phyloP scores from a whole-genome alignment of 1,139 yeast species.

The Diutina pseudorugosa region DNA sequence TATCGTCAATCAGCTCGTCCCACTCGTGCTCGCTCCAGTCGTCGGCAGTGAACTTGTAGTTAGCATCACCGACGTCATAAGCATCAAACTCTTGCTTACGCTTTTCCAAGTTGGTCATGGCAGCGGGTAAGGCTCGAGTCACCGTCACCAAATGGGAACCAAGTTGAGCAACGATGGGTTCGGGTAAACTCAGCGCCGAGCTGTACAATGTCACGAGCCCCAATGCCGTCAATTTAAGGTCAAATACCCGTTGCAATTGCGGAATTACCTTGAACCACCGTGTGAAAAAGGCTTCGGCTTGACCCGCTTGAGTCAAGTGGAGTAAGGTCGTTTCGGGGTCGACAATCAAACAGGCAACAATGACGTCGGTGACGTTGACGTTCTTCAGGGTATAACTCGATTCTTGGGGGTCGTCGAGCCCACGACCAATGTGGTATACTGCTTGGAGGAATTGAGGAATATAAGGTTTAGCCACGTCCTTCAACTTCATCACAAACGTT shows the following conservation, averaged over 20 bases:
- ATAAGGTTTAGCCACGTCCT: slow-evolving; percentile 24
- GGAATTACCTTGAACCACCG: slow-evolving; percentile 57
- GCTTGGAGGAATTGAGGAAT: slow-evolving; percentile 27
- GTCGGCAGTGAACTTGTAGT: slow-evolving; percentile 6
- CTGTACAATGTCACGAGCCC: slow-evolving; percentile 43
- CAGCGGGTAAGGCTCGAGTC: slow-evolving; percentile 54
- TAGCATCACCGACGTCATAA: slow-evolving; percentile 13
- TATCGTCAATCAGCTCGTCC: slow-evolving; percentile 13
- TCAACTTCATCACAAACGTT: slow-evolving; percentile 38
- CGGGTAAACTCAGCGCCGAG: slow-evolving; percentile 14
- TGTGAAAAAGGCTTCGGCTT: slow-evolving; percentile 41
- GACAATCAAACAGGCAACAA: slow-evolving; percentile 54
- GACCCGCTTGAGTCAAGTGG: slow-evolving; percentile 34
- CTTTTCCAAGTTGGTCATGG: slow-evolving; percentile 53
- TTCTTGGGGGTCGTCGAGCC: slow-evolving; percentile 8
- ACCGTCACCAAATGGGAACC: slow-evolving; percentile 37
- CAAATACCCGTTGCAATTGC: slow-evolving; percentile 61
- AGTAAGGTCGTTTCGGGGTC: slow-evolving; percentile 44
- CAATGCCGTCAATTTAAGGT: slow-evolving; percentile 61
- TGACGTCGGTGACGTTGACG: slow-evolving; percentile 51
- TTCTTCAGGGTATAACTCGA: slow-evolving; percentile 30
- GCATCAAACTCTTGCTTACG: slow-evolving; percentile 40
- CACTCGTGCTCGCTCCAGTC: slow-evolving; percentile 10
- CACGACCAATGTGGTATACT: slow-evolving; percentile 10
- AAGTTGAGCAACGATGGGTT: neutral